phyloP scores from a whole-genome alignment of 805 yeast genomes.

The Millerozyma miso region DNA sequence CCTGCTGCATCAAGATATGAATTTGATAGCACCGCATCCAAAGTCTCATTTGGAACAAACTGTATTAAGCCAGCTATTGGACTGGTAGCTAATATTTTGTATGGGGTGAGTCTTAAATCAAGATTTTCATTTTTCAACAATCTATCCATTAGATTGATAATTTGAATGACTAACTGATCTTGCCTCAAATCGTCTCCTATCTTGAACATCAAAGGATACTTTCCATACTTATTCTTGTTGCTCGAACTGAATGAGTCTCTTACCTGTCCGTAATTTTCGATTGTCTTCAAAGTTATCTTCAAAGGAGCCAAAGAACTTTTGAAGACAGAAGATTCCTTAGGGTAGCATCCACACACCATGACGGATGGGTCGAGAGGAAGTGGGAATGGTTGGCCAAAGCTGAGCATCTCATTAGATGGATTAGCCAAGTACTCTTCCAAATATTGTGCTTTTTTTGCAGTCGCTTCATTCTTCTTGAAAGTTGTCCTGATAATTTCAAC shows the following conservation, averaged over 20 bases:
- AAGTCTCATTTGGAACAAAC: constrained; percentile 88
- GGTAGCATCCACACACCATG: constrained; percentile 66
- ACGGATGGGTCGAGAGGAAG: constrained; percentile 84
- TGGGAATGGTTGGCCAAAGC: constrained; percentile 52
- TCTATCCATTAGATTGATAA: constrained; percentile 86
- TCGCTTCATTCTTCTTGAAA: constrained; percentile 61
- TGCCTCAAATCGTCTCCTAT: constrained; percentile 95
- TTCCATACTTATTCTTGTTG: constrained; percentile 33
- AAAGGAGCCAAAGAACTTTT: constrained; percentile 89
- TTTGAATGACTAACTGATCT: constrained; percentile 95
- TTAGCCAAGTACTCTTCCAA: constrained; percentile 57
- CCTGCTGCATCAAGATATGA: constrained; percentile 9
- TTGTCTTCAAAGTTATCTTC: constrained; percentile 70
- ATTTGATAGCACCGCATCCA: constrained; percentile 65
- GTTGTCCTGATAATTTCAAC: constrained; percentile 58
- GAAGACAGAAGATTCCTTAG: constrained; percentile 80
- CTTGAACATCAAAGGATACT: constrained; percentile 85
- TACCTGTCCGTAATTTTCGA: constrained; percentile 14
- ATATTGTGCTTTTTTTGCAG: constrained; percentile 69
- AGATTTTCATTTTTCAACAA: constrained; percentile 83
- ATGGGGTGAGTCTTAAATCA: constrained; percentile 83
- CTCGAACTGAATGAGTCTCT: constrained; percentile 20
- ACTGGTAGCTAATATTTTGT: constrained; percentile 85
- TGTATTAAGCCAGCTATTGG: constrained; percentile 90
- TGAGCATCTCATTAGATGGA: constrained; percentile 34